Evolutionary conservation across 2,329 filamentous ascomycete genomes (phyloP).

Genomic region (Aspergillus hiratsukae): DNA sequence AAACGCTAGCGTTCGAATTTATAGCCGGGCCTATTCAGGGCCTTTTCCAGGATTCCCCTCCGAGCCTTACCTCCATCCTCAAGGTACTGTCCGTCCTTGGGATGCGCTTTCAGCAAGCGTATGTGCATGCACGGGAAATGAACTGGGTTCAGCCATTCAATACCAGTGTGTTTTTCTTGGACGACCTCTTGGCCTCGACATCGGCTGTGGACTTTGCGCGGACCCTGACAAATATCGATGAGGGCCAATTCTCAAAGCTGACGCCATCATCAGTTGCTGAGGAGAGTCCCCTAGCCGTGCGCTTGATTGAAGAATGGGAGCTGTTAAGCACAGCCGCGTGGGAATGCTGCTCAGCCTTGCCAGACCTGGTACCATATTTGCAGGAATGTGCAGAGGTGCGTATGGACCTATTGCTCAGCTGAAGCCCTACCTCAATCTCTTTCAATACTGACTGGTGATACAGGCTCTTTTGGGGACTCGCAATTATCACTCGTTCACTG

Average conservation of each 20-base stretch:
- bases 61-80: constrained; percentile 28
- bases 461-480: constrained; percentile 26
- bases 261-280: constrained; percentile 20
- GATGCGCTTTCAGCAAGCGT: constrained; percentile 31
- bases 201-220: constrained; percentile 31
- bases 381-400: constrained; percentile 34
- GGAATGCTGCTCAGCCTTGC: constrained; percentile 37
- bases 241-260: constrained; percentile 27
- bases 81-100: constrained; percentile 35
- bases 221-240: constrained; percentile 27
- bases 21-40: constrained; percentile 36
- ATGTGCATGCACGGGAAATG: constrained; percentile 31
- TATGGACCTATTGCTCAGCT: not conserved
- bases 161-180: constrained; percentile 28
- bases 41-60: constrained; percentile 29
- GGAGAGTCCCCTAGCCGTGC: constrained; percentile 17
- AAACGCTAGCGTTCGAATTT: constrained; percentile 28
- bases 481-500: constrained; percentile 37
- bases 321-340: constrained; percentile 29
- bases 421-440: not conserved
- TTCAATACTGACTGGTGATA: constrained; percentile 1
- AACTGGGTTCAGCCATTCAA: constrained; percentile 33
- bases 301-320: constrained; percentile 29
- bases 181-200: constrained; percentile 30
- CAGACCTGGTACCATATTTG: constrained; percentile 28